Evolutionary conservation across 441 rosid genomes (phyloP), one percentile per base, ranked within the genome.

Genomic region (Gossypium laxum): DNA sequence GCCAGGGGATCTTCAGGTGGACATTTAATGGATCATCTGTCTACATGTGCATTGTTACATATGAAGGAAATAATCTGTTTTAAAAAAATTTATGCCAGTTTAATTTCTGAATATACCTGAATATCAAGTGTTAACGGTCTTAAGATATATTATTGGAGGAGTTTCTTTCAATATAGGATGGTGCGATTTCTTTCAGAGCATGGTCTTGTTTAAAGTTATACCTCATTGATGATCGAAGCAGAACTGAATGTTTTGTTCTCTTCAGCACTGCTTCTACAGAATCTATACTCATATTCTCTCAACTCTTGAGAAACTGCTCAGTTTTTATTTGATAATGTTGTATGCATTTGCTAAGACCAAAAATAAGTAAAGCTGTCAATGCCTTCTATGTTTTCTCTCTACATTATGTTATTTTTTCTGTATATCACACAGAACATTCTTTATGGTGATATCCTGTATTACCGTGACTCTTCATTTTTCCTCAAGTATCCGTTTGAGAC

Each of bases 1-100:
- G 98, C 99, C 28, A 91, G 94, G 83, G 99, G 98, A 64, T 96
- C 98, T 72, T 93, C 99, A 87, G 99, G 99, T 96, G 77, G 83
- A 69, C 74, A 30, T 51, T 76, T 76, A 41, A 28, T 67, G 61
- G 75, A 41, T 65, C 63, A 41, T 65, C 66, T 74, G 47, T 57
- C 70, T 73, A 72, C 19, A 34, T 45, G 1, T 70, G 43, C 22
- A 8, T 15, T 50, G 3, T 48, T 48, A 22, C 24, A 26, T 28
- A 50, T 24, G 70, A 66, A 66, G 43, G 7, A 47, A 26, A 67
- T 67, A 48, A 14, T 55, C 67, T 43, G 73, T 17, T 55, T 32
- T 19, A 55, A 64, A 43, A 47, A 7, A 59, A 58, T 47, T 71
- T 38, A 59, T 71, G 45, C 74, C 26, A 24, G 19, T 45, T n/a